Percentiles rank a stretch among this genome's conserved stretches.
Evolutionary conservation across 2,329 filamentous ascomycete species (phyloP).

Genomic region (Colletotrichum sp.): DNA sequence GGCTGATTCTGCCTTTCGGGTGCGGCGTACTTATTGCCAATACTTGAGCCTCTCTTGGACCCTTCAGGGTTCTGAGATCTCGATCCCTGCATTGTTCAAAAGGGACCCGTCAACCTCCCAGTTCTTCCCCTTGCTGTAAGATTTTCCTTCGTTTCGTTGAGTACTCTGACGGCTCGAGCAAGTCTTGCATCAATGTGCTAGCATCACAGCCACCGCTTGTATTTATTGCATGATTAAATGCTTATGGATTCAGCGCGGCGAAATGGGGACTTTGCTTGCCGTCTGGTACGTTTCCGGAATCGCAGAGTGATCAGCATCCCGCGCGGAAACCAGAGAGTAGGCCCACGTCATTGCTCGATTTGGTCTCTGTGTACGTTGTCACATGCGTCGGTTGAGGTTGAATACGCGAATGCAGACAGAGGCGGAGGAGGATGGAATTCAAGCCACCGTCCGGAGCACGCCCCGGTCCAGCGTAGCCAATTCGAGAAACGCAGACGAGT

Average conservation of each 20-base stretch:
- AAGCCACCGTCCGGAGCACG: not conserved
- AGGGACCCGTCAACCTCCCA: not conserved
- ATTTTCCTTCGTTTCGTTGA: not conserved
- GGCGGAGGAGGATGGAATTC: not conserved
- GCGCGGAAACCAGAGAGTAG: no score
- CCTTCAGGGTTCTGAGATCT: not conserved
- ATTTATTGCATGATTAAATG: not conserved
- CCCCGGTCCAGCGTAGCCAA: not conserved
- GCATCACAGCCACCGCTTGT: not conserved
- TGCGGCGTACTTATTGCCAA: not conserved
- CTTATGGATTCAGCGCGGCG: no score
- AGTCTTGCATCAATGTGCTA: not conserved
- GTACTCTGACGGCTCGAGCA: not conserved
- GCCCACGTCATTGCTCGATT: not conserved
- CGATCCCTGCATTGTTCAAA: not conserved
- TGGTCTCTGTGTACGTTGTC: not conserved
- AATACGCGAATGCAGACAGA: not conserved
- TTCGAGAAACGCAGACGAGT: not conserved
- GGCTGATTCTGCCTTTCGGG: not conserved
- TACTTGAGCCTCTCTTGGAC: not conserved
- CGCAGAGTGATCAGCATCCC: not conserved
- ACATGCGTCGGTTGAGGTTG: not conserved
- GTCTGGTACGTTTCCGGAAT: no score
- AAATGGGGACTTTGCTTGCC: no score
- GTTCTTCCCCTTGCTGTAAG: not conserved